phyloP scores from a whole-genome alignment of 257 asterid genomes.

The Capsicum rhomboideum region DNA sequence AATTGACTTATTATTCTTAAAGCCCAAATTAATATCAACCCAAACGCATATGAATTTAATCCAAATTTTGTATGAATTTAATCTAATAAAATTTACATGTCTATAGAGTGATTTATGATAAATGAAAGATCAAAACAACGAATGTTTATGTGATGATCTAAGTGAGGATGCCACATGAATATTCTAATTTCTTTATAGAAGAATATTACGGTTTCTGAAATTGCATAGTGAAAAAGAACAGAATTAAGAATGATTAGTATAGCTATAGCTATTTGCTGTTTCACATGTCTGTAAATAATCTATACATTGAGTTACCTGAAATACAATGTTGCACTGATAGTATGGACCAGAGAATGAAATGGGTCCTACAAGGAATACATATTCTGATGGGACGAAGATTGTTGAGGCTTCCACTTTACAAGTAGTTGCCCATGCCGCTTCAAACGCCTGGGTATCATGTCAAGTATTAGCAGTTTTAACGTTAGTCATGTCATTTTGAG shows the following conservation, averaged over 20 bases:
- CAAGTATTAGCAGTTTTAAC: background rate
- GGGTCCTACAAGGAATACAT: constrained; percentile 69
- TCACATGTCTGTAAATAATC: too few relatives aligned
- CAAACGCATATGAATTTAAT: too few relatives aligned
- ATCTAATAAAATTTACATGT: too few relatives aligned
- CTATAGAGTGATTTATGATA: background rate
- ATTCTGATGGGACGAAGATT: constrained; percentile 47
- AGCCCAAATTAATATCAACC: too few relatives aligned
- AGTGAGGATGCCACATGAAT: background rate
- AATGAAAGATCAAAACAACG: background rate
- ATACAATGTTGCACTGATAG: constrained; percentile 70
- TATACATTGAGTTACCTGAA: constrained; percentile 49
- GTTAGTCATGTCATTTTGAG: background rate
- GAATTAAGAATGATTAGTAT: background rate
- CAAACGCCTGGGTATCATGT: constrained; percentile 58
- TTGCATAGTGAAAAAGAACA: background rate
- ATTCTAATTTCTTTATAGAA: background rate
- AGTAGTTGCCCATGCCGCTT: constrained; percentile 81
- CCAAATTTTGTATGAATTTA: too few relatives aligned
- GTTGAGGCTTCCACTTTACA: constrained; percentile 69
- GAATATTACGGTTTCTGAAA: background rate
- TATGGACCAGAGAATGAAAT: constrained; percentile 85
- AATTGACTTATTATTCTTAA: too few relatives aligned
- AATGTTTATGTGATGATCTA: too few relatives aligned
- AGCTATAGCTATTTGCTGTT: background rate